Conservation (phyloP, 352 stramenopile genomes). For the Pythium volutum region DNA sequence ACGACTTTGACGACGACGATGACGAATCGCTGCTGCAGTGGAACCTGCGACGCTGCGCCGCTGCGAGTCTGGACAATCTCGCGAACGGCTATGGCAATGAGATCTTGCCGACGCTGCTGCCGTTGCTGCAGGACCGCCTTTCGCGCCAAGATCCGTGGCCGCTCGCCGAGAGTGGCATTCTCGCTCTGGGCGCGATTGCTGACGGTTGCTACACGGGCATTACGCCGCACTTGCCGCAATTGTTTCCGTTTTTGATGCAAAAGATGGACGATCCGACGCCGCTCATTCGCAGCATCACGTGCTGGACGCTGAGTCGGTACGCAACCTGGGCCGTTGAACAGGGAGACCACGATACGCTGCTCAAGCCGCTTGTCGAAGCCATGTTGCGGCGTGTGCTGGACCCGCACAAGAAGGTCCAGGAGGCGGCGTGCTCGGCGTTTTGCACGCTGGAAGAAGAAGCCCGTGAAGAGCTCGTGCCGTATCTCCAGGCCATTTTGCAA, state of each 20-base stretch:
- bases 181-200: constrained; percentile 94
- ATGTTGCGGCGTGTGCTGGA: constrained; percentile 90
- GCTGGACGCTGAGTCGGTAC: constrained; percentile 94
- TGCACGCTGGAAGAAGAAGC: constrained; percentile 94
- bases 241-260: constrained; percentile 95
- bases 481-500: constrained; percentile 90
- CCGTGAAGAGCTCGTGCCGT: constrained; percentile 91
- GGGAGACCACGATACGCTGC: constrained; percentile 72
- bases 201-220: constrained; percentile 94
- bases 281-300: constrained; percentile 93
- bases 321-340: constrained; percentile 91
- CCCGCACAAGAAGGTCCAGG: constrained; percentile 94
- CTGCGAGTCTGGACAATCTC: constrained; percentile 94
- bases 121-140: constrained; percentile 90
- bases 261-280: constrained; percentile 88
- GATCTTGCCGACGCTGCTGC: constrained; percentile 92
- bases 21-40: constrained; percentile 95
- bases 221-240: constrained; percentile 85
- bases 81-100: constrained; percentile 90
- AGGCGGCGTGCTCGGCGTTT: constrained; percentile 93
- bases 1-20: constrained; percentile 89
- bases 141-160: constrained; percentile 90
- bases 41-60: constrained; percentile 94
- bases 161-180: constrained; percentile 93
- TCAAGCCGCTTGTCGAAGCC: constrained; percentile 78